Evolutionary conservation across 306 rosid genomes (phyloP).

Genomic region (Luffa acutangula): DNA sequence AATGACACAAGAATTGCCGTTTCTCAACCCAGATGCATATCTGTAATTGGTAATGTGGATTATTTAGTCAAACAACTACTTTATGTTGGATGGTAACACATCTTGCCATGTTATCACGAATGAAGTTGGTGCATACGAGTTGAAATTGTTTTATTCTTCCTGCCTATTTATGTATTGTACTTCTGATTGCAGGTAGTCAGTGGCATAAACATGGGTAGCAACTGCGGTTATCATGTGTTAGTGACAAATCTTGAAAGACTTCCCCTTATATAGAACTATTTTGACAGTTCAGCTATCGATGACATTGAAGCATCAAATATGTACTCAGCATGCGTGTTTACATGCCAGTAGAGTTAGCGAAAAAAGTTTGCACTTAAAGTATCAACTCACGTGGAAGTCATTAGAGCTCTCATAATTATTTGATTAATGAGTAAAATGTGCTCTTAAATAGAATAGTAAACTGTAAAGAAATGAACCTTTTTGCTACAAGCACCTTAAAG

Average conservation of each 20-base stretch:
- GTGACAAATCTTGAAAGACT: constrained; percentile 14
- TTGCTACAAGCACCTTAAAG: neutral
- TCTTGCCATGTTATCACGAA: neutral
- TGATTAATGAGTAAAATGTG: neutral
- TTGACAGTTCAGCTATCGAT: neutral
- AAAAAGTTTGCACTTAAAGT: neutral
- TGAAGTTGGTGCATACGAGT: neutral
- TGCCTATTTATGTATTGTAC: constrained; percentile 10
- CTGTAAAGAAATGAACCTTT: neutral
- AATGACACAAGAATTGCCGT: neutral
- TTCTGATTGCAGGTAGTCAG: constrained; percentile 60
- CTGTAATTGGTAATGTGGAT: neutral
- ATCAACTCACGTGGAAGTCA: neutral
- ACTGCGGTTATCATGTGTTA: constrained; percentile 82
- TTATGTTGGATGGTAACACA: neutral
- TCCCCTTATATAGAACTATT: neutral
- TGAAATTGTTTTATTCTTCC: neutral
- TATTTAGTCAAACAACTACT: neutral
- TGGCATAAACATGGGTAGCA: constrained; percentile 94
- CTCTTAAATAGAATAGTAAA: neutral
- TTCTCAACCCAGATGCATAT: neutral
- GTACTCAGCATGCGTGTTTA: neutral
- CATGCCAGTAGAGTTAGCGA: neutral
- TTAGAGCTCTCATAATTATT: neutral
- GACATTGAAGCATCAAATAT: neutral